Evolutionary conservation across 208 protist species (phyloP).

Genomic region (Trypanosoma rangeli): DNA sequence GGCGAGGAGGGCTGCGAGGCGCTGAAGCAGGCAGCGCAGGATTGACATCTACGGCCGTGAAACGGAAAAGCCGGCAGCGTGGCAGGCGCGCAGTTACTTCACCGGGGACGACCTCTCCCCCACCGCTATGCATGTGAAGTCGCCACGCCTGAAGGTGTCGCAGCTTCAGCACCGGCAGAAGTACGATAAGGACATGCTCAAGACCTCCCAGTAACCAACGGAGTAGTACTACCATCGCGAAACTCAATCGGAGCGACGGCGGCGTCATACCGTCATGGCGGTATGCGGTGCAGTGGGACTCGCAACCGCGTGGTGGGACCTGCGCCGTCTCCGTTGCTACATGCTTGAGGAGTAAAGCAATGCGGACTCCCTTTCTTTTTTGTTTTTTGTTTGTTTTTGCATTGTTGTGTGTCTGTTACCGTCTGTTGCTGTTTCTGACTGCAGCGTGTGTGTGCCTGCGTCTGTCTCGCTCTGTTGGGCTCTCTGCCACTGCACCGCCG

Average conservation of each 20-base stretch:
- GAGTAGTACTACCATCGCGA: constrained; percentile 74
- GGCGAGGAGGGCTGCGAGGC: constrained; percentile 60
- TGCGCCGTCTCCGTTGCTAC: neutral
- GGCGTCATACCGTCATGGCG: constrained; percentile 25
- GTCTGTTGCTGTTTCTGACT: neutral
- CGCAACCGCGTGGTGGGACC: neutral
- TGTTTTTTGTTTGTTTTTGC: neutral
- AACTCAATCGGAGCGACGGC: constrained; percentile 35
- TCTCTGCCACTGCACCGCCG: too few species aligned
- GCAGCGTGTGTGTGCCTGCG: too few species aligned
- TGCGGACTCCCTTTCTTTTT: neutral
- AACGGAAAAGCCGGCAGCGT: constrained; percentile 50
- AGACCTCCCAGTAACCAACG: constrained; percentile 53
- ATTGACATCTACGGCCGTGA: constrained; percentile 67
- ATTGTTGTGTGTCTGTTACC: neutral
- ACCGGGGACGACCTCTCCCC: constrained; percentile 60
- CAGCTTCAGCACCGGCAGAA: constrained; percentile 49
- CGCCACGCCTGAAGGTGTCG: constrained; percentile 64
- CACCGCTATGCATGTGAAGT: constrained; percentile 53
- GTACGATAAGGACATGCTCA: constrained; percentile 68
- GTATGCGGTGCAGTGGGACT: neutral
- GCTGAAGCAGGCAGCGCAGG: constrained; percentile 47
- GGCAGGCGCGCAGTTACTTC: constrained; percentile 71
- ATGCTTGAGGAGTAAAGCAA: constrained; percentile 16
- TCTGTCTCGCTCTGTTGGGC: too few species aligned